phyloP scores from a whole-genome alignment of 1,284 basidiomycete species.

The Hymenochaete sp. region DNA sequence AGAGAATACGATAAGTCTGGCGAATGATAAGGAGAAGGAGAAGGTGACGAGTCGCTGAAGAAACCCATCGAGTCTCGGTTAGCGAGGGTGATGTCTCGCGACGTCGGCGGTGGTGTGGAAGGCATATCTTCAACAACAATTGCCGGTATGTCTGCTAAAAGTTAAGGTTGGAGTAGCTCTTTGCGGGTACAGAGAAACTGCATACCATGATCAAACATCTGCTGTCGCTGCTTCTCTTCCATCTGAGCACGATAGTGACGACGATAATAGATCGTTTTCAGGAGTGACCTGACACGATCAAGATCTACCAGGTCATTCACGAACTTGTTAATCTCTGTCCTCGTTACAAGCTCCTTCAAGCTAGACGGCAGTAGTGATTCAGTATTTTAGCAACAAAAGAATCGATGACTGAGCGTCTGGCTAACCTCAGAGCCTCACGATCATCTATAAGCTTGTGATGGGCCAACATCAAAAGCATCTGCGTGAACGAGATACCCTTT shows the following conservation, averaged over 20 bases:
- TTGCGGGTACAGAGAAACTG: background rate
- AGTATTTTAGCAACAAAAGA: background rate
- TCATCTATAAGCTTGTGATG: conserved; percentile 92
- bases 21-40: conserved; percentile 33
- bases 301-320: conserved; percentile 79
- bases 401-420: conserved; percentile 27
- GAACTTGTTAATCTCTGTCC: conserved; percentile 70
- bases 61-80: conserved; percentile 28
- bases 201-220: conserved; percentile 29
- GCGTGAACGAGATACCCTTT: conserved; percentile 83
- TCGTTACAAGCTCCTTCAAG: conserved; percentile 69
- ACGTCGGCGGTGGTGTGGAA: conserved; percentile 40
- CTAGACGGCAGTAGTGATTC: conserved; percentile 31
- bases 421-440: conserved; percentile 78
- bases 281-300: conserved; percentile 72
- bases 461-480: conserved; percentile 83
- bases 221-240: conserved; percentile 30
- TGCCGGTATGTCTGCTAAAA: conserved; percentile 48
- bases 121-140: conserved; percentile 56
- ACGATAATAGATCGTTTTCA: conserved; percentile 69
- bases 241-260: conserved; percentile 51
- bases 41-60: conserved; percentile 31
- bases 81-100: conserved; percentile 48
- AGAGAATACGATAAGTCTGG: conserved; percentile 41
- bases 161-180: background rate